Evolutionary conservation across 2,329 filamentous ascomycete genomes (phyloP).

Genomic region (Bipolaris bicolor): DNA sequence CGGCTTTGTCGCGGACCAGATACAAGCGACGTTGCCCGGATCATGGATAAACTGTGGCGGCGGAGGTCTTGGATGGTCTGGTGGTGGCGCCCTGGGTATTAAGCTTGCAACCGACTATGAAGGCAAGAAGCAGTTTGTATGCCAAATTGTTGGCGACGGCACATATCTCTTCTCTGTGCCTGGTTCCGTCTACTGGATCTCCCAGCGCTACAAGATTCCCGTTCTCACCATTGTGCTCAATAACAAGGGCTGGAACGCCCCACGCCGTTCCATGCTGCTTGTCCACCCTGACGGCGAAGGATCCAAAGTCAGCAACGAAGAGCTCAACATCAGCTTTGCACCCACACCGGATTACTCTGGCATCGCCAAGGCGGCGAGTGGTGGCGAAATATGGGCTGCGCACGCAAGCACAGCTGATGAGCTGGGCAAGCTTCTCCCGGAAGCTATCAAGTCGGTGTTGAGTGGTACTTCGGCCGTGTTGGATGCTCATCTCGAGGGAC

Average conservation of each 20-base stretch:
- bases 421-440: constrained; percentile 59
- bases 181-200: constrained; percentile 72
- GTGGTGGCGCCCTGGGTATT: constrained; percentile 75
- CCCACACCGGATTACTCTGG: constrained; percentile 71
- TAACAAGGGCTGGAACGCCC: constrained; percentile 75
- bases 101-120: constrained; percentile 70
- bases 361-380: constrained; percentile 69
- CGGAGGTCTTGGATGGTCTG: constrained; percentile 81
- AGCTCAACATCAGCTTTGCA: constrained; percentile 70
- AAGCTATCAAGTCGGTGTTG: constrained; percentile 65
- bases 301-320: constrained; percentile 66
- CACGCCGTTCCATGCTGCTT: constrained; percentile 64
- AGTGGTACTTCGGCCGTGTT: constrained; percentile 65
- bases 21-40: constrained; percentile 70
- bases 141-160: constrained; percentile 68
- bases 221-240: constrained; percentile 71
- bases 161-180: constrained; percentile 71
- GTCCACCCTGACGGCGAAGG: constrained; percentile 70
- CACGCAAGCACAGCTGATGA: constrained; percentile 64
- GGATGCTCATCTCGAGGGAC: constrained; percentile 65
- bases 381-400: constrained; percentile 67
- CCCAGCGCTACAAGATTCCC: constrained; percentile 68
- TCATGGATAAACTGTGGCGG: constrained; percentile 83
- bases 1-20: constrained; percentile 70
- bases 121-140: constrained; percentile 49